Evolutionary conservation across 768 basidiomycete genomes (phyloP).

Genomic region (Leccinellum albellum): DNA sequence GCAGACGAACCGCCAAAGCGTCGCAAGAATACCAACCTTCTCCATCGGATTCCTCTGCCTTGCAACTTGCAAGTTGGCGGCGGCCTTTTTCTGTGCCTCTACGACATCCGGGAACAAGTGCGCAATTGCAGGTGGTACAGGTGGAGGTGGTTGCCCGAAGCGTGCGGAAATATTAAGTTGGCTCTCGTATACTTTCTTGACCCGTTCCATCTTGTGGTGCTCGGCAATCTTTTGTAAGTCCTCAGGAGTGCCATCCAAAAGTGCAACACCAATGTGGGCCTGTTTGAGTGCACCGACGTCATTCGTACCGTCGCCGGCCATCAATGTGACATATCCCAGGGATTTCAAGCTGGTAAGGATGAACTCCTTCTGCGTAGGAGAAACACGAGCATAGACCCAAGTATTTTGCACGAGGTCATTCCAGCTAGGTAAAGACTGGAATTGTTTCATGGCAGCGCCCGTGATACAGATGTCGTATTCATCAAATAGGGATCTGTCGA

Average conservation of each 20-base stretch:
- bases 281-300: conserved; percentile 98
- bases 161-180: conserved; percentile 86
- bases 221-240: conserved; percentile 94
- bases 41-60: conserved; percentile 86
- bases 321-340: conserved; percentile 88
- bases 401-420: conserved; percentile 85
- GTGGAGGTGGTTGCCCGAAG: conserved; percentile 92
- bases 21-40: conserved; percentile 51
- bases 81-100: conserved; percentile 80
- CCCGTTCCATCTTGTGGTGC: conserved; percentile 79
- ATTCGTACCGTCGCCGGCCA: conserved; percentile 99
- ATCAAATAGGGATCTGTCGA: conserved; percentile 75
- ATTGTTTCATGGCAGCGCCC: conserved; percentile 89
- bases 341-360: conserved; percentile 88
- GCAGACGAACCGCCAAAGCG: background rate
- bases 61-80: conserved; percentile 57
- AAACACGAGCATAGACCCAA: conserved; percentile 98
- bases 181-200: conserved; percentile 97
- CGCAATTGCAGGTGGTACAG: conserved; percentile 84
- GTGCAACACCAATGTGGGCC: conserved; percentile 93
- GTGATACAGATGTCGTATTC: conserved; percentile 96
- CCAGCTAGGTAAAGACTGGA: conserved; percentile 67
- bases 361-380: conserved; percentile 91
- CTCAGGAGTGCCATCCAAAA: conserved; percentile 86
- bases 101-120: conserved; percentile 89